Base-by-base conservation (phyloP, 495 filamentous ascomycete species). In the Aspergillus steynii region DNA sequence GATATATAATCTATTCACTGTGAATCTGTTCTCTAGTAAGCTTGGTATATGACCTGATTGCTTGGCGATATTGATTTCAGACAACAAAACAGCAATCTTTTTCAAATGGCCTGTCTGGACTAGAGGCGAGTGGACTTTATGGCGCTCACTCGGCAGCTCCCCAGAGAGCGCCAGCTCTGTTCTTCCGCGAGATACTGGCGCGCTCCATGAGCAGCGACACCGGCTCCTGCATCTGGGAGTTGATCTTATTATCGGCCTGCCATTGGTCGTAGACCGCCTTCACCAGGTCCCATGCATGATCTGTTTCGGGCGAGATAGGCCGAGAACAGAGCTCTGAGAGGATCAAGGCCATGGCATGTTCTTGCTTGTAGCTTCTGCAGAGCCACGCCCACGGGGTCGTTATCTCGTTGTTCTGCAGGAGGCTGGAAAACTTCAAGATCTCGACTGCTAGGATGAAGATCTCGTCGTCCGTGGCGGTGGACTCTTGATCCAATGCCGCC, bases 311-410 rank as follows among this genome's bases (percentile, higher is more conserved):
- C 26, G 81, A 71, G 25, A 76, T 82, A 15, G 85, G 82, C 45
- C 88, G 82, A 53, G 82, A 74, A 65, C 86, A 86, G 4, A 92
- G 80, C 62, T 95, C 92, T 0, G 88, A 80, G 8, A 96, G 73
- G 14, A 72, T 77, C 61, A 87, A 91, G 5, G 87, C 88, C 4
- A 93, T 80, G 6, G 88, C 87, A 58, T 93, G 86, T 83, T 87
- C 88, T 59, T 93, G 88, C 25, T 86, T 86, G 68, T 92, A 93
- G 5, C 87, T 92, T 71, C 86, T 83, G 74, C 89, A 91, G 6
- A 93, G 80, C 91, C 91, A 95, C 26, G 84, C 81, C 83, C 87
- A 94, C 47, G 85, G 84, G 55, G 81, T 79, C 5, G 81, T 83
- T 2, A 77, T 74, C n/a, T 79, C 74, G 56, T 90, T 86, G 6